These are phyloP conservation scores for Rhizopus microsporus DNA, from an alignment of 371 early-diverging fungal species.

Conservation along the genomic window DNA sequence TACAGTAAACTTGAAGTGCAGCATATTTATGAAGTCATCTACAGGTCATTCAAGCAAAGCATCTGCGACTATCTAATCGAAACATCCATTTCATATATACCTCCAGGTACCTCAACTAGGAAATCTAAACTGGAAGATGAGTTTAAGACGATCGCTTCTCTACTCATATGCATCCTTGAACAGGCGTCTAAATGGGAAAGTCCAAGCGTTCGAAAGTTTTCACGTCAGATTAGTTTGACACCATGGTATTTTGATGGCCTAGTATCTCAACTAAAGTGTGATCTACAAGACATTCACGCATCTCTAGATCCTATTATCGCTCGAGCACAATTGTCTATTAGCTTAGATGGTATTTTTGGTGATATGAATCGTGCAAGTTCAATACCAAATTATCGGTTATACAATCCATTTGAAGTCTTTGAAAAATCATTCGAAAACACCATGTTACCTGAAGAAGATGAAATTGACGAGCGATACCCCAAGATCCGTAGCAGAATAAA, in stretches of 20 bases:
- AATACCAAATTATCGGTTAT: conserved; percentile 5
- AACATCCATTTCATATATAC: conserved; percentile 31
- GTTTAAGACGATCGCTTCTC: conserved; percentile 7
- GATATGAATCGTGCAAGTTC: background rate
- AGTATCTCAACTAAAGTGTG: conserved; percentile 30
- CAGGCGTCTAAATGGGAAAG: conserved; percentile 53
- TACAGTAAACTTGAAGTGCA: conserved; percentile 62
- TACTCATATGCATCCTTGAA: conserved; percentile 32
- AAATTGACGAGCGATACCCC: background rate
- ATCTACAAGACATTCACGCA: conserved; percentile 31
- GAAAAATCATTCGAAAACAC: conserved; percentile 1
- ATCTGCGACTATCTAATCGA: conserved; percentile 75
- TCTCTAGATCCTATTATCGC: conserved; percentile 32
- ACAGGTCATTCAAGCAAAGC: conserved; percentile 57
- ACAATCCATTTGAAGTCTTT: conserved; percentile 4
- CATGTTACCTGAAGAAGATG: background rate
- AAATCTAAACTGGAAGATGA: background rate
- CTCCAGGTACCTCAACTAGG: background rate
- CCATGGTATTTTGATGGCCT: conserved; percentile 49
- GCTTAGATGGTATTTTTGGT: conserved; percentile 1
- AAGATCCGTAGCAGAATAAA: background rate
- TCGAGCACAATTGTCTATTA: conserved; percentile 13
- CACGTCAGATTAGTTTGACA: conserved; percentile 18
- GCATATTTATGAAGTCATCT: conserved; percentile 52
- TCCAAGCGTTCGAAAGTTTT: conserved; percentile 57